Conservation (phyloP, 2,329 filamentous ascomycete genomes). For the Fusarium metavorans region DNA sequence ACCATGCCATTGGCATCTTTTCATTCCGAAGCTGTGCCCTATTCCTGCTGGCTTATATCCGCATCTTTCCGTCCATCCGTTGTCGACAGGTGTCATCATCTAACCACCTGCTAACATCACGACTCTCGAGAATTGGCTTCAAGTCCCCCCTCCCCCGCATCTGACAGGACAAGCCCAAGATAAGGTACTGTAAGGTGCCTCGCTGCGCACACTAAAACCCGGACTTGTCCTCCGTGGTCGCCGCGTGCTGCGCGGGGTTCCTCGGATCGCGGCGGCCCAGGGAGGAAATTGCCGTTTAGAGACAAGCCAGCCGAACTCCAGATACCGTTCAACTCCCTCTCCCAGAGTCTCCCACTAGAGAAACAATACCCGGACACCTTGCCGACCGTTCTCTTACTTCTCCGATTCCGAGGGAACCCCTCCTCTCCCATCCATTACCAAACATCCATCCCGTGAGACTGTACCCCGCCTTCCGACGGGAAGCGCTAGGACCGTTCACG, state of each 20-base stretch:
- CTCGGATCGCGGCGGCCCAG: constrained; percentile 16
- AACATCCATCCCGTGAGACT: not conserved
- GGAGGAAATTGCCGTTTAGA: constrained; percentile 40
- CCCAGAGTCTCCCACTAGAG: constrained; percentile 4
- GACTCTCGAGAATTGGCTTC: not conserved
- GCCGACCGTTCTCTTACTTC: constrained; percentile 20
- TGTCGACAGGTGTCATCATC: not conserved
- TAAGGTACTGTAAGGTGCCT: not conserved
- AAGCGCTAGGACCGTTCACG: constrained; percentile 1
- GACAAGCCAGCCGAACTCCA: constrained; percentile 24
- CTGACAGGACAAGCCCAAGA: constrained; percentile 4
- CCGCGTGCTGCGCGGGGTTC: constrained; percentile 16
- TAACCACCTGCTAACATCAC: not conserved
- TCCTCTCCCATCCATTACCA: constrained; percentile 6
- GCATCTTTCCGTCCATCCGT: not conserved
- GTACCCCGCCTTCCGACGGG: constrained; percentile 8
- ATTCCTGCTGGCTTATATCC: not conserved
- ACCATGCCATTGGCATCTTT: not conserved
- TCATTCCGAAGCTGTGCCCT: not conserved
- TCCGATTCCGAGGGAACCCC: constrained; percentile 23
- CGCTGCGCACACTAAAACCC: constrained; percentile 26
- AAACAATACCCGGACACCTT: constrained; percentile 35
- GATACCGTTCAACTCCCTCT: not conserved
- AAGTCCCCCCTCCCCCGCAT: constrained; percentile 31
- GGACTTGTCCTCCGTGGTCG: constrained; percentile 30